phyloP scores from a whole-genome alignment of 352 stramenopile species.

The Pythium folliculosum region DNA sequence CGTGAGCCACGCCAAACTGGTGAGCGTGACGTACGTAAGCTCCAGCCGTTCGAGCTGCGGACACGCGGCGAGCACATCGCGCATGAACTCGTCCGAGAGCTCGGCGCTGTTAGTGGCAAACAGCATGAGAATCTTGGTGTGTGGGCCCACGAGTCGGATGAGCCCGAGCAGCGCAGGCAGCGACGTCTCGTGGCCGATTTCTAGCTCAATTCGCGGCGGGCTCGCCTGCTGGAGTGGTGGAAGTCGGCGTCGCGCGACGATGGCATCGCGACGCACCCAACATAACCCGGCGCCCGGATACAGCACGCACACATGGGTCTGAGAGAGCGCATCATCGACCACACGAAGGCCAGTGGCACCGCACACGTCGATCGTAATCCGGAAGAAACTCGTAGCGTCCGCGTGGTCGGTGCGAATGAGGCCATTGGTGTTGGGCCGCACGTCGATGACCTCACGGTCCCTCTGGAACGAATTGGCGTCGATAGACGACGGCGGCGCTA shows the following conservation, averaged over 20 bases:
- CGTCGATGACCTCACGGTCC: not conserved
- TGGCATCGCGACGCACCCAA: not conserved
- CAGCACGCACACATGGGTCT: not conserved
- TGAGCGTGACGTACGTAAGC: not conserved
- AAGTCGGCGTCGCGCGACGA: not conserved
- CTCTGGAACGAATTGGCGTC: not conserved
- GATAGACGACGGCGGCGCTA: not conserved
- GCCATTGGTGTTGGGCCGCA: not conserved
- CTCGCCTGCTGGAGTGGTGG: too few relatives aligned
- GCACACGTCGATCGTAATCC: not conserved
- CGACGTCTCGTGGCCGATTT: not conserved
- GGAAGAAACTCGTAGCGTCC: not conserved
- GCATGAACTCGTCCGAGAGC: not conserved
- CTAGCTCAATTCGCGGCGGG: not conserved
- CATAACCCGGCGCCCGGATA: not conserved
- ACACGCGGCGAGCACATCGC: not conserved
- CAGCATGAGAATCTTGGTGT: not conserved
- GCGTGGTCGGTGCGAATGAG: not conserved
- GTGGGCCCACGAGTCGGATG: not conserved
- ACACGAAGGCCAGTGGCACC: not conserved
- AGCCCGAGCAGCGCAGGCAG: not conserved
- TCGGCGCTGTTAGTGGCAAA: not conserved
- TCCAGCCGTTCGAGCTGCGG: not conserved
- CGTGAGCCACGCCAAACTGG: not conserved
- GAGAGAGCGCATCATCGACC: not conserved